phyloP scores from a whole-genome alignment of 345 rosid species.

The Eucalyptus curtisii region DNA sequence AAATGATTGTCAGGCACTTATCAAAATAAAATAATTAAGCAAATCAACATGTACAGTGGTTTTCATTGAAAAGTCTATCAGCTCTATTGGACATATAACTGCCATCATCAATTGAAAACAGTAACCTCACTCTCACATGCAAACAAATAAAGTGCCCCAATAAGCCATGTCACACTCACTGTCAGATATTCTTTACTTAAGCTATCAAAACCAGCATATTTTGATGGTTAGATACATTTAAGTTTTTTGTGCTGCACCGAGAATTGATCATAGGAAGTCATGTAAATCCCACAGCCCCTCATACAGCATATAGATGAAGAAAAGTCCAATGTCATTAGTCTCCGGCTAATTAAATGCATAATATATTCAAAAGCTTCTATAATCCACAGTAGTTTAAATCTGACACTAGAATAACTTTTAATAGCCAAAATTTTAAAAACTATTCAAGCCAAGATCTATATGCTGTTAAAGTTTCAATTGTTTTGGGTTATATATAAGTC shows the following conservation, averaged over 20 bases:
- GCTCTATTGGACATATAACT: not conserved
- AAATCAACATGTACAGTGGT: not conserved
- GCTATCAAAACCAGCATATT: not conserved
- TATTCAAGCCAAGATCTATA: not conserved
- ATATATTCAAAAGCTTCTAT: not conserved
- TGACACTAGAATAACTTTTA: not conserved
- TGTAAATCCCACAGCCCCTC: not conserved
- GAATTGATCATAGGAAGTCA: not conserved
- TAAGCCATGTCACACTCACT: not conserved
- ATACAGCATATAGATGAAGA: not conserved
- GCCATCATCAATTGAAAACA: not conserved
- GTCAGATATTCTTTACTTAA: not conserved
- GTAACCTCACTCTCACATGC: not conserved
- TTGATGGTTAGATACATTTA: not conserved
- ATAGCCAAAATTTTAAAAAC: not conserved
- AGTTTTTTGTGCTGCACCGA: not conserved
- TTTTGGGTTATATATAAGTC: not conserved
- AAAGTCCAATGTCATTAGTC: not conserved
- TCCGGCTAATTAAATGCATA: not conserved
- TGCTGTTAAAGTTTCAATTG: not conserved
- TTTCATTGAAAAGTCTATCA: not conserved
- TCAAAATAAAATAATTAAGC: not conserved
- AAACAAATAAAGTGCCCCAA: not conserved
- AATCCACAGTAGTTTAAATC: not conserved
- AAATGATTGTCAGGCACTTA: not conserved